Percentiles rank a stretch among this genome's conserved stretches.
phyloP scores from a whole-genome alignment of 345 rosid genomes.

The Eucalyptus erythrocorys region DNA sequence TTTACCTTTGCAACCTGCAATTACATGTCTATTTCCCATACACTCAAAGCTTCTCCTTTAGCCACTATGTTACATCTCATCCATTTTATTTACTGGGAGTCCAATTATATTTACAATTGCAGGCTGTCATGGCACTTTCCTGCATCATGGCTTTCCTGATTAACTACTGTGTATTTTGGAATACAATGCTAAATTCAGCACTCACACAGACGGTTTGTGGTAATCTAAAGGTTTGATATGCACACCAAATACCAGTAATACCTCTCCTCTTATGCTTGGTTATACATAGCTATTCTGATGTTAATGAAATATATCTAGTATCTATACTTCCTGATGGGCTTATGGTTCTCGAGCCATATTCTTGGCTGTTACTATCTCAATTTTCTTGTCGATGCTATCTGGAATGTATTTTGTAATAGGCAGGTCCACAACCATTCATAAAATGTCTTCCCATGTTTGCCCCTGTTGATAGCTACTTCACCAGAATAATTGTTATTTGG shows the following conservation, averaged over 20 bases:
- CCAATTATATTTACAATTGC: neutral
- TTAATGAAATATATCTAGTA: neutral
- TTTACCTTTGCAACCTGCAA: neutral
- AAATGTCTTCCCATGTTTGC: neutral
- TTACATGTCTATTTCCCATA: neutral
- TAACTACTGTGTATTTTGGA: constrained; percentile 86
- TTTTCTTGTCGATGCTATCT: neutral
- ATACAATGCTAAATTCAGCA: constrained; percentile 96
- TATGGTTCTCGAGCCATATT: neutral
- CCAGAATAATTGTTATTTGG: neutral
- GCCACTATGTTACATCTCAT: neutral
- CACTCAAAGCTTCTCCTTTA: neutral
- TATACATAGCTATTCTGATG: neutral
- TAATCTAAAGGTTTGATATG: constrained; percentile 66
- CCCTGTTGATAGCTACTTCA: neutral
- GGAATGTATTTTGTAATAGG: neutral
- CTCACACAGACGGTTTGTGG: constrained; percentile 96
- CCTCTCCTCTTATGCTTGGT: neutral
- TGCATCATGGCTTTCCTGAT: constrained; percentile 89
- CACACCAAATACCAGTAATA: neutral
- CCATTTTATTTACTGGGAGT: neutral
- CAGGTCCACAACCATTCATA: neutral
- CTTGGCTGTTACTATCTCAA: neutral
- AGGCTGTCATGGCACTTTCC: constrained; percentile 47
- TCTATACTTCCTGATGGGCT: neutral